Base-by-base conservation (phyloP, 2,329 filamentous ascomycete species). In the Lasiodiplodia theobromae region DNA sequence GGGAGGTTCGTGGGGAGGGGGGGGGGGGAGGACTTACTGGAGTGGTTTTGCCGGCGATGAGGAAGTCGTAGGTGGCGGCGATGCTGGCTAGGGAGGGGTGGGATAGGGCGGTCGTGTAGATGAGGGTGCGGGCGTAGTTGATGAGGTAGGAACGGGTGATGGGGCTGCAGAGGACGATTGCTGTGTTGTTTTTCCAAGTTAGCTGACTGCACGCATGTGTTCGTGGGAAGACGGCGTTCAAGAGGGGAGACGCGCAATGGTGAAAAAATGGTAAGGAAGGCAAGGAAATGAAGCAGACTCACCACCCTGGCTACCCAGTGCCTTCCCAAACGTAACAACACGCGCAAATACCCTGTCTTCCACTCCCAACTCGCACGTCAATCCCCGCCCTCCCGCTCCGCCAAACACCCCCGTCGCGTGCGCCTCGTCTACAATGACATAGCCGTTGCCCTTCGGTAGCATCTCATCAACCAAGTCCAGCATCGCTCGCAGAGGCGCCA, bases 301-400 rank as follows among this genome's bases (percentile, higher is more conserved):
- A 92, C 91, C 91, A 74, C 92, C 92, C 69, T 90, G 88, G 71
- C 88, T 89, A 12, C 87, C 86, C 80, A 91, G 80, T 0, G 89
- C 88, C 74, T 92, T 92, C 1, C 89, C 89, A 77, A 91, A 91
- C 0, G 89, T 91, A 68, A 90, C 85, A 14, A 92, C 76, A 4
- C 89, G 79, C 5, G 86, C 86, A 76, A 86, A 89, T 6, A 91
- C 78, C 11, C 83, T 78, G 4, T 81, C 71, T 70, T 91, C 86
- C 0, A 91, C 77, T 0, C 85, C 86, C 0, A 88, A 75, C 34
- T 85, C 79, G 64, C 82, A 86, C 0, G 91, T 88, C 0, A 91
- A 74, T 0, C 90, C 90, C 3, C 84, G 80, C 0, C 89, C 89
- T 4, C 80, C 73, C 0, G 73, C 0, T 79, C 89, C 90, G 79